These are phyloP conservation scores for Oryza punctata DNA, from an alignment of 176 grass and related monocot genomes.

Conservation along the genomic window DNA sequence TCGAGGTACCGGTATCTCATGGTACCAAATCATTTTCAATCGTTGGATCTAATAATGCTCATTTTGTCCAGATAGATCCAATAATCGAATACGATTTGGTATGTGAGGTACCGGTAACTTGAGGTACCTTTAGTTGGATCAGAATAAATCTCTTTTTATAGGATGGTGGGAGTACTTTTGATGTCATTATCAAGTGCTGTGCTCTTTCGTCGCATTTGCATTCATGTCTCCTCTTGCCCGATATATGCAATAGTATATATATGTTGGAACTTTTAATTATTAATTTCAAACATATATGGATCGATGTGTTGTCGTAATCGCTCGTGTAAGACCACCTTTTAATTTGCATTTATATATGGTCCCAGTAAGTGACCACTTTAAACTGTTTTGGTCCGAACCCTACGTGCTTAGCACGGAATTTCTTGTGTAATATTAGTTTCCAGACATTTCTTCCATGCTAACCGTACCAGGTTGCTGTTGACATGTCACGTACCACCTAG, in stretches of 20 bases:
- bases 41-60: too few species aligned
- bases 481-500: not conserved
- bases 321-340: not conserved
- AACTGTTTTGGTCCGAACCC: slow-evolving; percentile 17
- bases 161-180: too few species aligned
- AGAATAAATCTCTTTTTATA: too few species aligned
- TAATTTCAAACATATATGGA: too few species aligned
- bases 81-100: too few species aligned
- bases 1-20: too few species aligned
- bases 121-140: too few species aligned
- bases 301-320: not conserved
- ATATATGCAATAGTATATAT: not conserved
- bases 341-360: not conserved
- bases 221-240: not conserved
- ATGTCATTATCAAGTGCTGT: not conserved
- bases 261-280: too few species aligned
- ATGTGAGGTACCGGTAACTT: too few species aligned
- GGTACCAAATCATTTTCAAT: too few species aligned
- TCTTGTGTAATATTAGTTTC: not conserved
- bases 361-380: slow-evolving; percentile 9
- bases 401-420: not conserved
- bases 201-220: not conserved
- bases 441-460: not conserved
- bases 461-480: not conserved
- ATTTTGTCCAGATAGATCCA: too few species aligned